Base-by-base conservation (phyloP, 1,284 basidiomycete species). In the Melampsora larici-populina region DNA sequence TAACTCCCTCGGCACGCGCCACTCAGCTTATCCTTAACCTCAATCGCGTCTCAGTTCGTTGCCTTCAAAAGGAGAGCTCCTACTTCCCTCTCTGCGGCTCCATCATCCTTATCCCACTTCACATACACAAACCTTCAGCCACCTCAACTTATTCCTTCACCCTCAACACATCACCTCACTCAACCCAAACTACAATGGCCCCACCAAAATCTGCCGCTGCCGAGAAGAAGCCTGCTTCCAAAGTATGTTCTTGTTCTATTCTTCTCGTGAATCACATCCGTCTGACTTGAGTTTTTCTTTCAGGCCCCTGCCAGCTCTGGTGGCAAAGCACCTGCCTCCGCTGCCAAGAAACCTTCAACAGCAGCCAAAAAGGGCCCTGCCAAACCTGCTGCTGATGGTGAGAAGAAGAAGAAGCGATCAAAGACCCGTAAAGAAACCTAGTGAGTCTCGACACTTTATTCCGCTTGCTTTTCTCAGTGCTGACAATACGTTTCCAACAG, bases 341-440 rank as follows among this genome's bases (percentile, higher is more conserved):
- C 86, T 58, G 82, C 82, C 46, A 88, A 88, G 85, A 89, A 90
- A 82, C 87, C n/a, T n/a, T n/a, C 87, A 69, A 82, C 55, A 83
- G 79, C 86, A 86, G 79, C 66, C 74, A 60, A 29, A 11, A 64
- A 64, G 62, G 33, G 33, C 5, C 29, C 62, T 36, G 62, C 67
- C 11, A 77, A 77, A n/a, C 83, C 84, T 78, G 84, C 86, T 81
- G 86, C 87, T 79, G 88, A 87, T 69, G 88, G 86, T 76, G 86
- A 86, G 29, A 87, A 88, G 81, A 89, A 89, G 86, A 87, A 87
- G 85, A 88, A 88, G 86, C 85, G 87, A 81, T 88, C 88, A 86
- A 82, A 85, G 73, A 29, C 55, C 55, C 86, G 88, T 82, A 89
- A 89, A 86, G 85, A 88, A 87, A 84, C 84, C 86, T 81, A 81